These are phyloP conservation scores for Atractiella rhizophila DNA, from an alignment of 768 basidiomycete species.

Conservation along the genomic window DNA sequence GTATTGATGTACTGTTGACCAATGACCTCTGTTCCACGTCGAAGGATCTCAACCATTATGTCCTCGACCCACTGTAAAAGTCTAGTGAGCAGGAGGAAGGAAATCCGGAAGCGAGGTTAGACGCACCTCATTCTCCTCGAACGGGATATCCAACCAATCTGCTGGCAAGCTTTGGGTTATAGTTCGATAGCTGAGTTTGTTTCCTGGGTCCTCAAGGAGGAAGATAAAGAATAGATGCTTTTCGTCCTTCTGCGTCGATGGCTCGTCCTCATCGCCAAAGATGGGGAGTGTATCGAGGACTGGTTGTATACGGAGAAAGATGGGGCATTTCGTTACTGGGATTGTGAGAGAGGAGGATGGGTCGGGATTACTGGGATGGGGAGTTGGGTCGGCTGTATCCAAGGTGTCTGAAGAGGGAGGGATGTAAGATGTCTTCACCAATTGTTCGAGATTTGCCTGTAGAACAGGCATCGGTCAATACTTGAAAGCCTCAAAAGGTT, in stretches of 20 bases:
- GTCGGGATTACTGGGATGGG: slow-evolving; percentile 16
- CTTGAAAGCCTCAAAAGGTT: slow-evolving; percentile 14
- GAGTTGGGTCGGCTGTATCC: slow-evolving; percentile 9
- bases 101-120: no score
- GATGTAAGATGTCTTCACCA: neutral
- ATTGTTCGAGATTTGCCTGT: slow-evolving; percentile 14
- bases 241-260: slow-evolving; percentile 10
- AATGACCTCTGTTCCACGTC: slow-evolving; percentile 62
- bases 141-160: slow-evolving; percentile 58
- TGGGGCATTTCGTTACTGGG: slow-evolving; percentile 46
- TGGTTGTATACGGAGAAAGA: slow-evolving; percentile 84
- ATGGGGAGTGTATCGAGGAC: slow-evolving; percentile 33
- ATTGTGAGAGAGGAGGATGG: slow-evolving; percentile 11
- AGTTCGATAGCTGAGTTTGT: slow-evolving; percentile 49
- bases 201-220: slow-evolving; percentile 48
- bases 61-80: slow-evolving; percentile 99
- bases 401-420: neutral
- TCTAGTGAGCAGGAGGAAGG: no score
- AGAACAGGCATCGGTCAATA: slow-evolving; percentile 16
- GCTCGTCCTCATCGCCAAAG: slow-evolving; percentile 18
- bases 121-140: slow-evolving; percentile 67
- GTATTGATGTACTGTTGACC: slow-evolving; percentile 74
- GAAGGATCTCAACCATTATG: slow-evolving; percentile 56
- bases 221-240: slow-evolving; percentile 45
- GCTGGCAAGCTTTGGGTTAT: slow-evolving; percentile 58